Base-by-base conservation (phyloP, 2,329 filamentous ascomycete genomes). In the Sporothrix brunneoviolacea region DNA sequence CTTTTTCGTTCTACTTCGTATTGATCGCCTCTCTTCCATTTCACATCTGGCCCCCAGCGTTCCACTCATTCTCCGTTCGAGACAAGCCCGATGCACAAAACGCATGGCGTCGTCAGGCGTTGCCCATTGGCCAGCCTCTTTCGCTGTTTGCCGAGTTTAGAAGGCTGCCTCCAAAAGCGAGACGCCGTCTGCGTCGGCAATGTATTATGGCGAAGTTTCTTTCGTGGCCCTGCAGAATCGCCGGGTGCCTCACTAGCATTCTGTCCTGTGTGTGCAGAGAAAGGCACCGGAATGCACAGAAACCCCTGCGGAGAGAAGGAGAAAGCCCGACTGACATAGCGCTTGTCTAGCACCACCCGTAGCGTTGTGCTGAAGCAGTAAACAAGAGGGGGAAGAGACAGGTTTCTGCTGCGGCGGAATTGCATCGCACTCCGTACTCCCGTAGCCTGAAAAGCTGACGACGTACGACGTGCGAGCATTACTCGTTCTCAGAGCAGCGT, bases 11-110 rank as follows among this genome's bases (percentile, higher is more conserved):
- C 16, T 41, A 10, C 10, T 10, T 28, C 24, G 24, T 10, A 28
- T 28, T 28, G 24, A 5, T 28, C 24, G 24, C 6, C 24, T 28
- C 24, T 28, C 24, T 28, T 10, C 5, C 24, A 28, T 41, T 6
- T 16, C 6, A 8, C 21, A 22, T 19, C 5, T 33, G 15, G 8
- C 24, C 24, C 28, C 27, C 37, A 50, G 41, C 40, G 33, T 54
- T 46, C 38, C 48, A 44, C 35, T 32, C 37, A 48, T 44, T 5
- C 4, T 7, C 24, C 24, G 8, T 9, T 8, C 18, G n/a, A n/a
- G n/a, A n/a, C n/a, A n/a, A n/a, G n/a, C n/a, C 32, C 48, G 10
- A 39, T 50, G 50, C 50, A 50, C 27, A 30, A 50, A 37, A 52
- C 39, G 37, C 45, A 52, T 50, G 52, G 53, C 32, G 30, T 15